phyloP scores from a whole-genome alignment of 2,329 filamentous ascomycete species.

The Scedosporium dehoogii region DNA sequence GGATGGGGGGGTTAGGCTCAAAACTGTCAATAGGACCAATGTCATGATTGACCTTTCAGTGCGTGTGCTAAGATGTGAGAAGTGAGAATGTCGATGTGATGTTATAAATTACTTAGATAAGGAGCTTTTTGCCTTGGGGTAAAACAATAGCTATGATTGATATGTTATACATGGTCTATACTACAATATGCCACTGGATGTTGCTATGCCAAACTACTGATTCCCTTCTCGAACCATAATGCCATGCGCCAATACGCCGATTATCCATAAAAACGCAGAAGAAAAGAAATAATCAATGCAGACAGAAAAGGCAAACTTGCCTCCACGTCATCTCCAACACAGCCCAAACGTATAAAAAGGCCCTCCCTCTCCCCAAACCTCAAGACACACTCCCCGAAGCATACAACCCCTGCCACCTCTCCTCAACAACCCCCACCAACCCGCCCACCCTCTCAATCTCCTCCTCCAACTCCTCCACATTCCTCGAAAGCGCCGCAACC shows the following conservation, averaged over 20 bases:
- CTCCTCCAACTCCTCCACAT: slow-evolving; percentile 68
- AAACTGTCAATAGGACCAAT: too few relatives aligned
- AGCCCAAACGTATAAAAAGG: neutral
- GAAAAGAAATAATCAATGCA: neutral
- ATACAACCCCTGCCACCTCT: slow-evolving; percentile 16
- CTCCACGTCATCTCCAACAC: neutral
- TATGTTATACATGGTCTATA: neutral
- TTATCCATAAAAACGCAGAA: neutral
- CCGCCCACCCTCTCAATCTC: slow-evolving; percentile 63
- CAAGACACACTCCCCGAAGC: slow-evolving; percentile 1
- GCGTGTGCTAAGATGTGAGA: too few relatives aligned
- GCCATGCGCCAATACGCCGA: too few relatives aligned
- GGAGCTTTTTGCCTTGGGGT: too few relatives aligned
- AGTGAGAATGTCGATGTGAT: too few relatives aligned
- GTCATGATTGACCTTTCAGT: too few relatives aligned
- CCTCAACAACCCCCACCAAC: slow-evolving; percentile 58
- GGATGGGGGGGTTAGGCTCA: too few relatives aligned
- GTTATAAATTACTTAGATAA: too few relatives aligned
- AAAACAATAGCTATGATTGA: neutral
- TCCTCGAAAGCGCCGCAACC: slow-evolving; percentile 66
- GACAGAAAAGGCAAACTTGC: neutral
- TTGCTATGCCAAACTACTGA: neutral
- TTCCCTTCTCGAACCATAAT: neutral
- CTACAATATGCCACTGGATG: neutral
- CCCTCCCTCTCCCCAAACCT: neutral